Base-by-base conservation (phyloP, 345 rosid genomes). In the Rhodomyrtus tomentosa region DNA sequence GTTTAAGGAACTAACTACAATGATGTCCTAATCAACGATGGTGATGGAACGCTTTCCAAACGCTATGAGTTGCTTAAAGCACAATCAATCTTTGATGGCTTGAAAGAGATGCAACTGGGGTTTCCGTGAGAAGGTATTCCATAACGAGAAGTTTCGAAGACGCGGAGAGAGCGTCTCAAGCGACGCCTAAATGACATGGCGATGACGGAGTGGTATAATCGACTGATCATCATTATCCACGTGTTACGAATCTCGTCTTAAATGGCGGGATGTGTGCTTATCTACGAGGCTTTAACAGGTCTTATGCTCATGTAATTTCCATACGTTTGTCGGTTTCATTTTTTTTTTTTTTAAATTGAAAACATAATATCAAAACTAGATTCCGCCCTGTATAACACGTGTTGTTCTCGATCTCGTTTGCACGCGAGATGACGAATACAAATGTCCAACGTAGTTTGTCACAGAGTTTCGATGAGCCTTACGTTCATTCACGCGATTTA, bases 401-500 rank as follows among this genome's bases (percentile, higher is more conserved):
- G 38, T 7, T 3, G 74, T 29, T 62, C 42, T 62, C 5, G 10
- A 2, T 68, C 13, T 4, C 3, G 12, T 62, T 62, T 29, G 3
- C 76, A 16, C 10, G 5, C 8, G 76, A 62, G 12, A 36, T 1
- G 76, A 32, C 4, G 27, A 10, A 29, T 32, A 32, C 32, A 32
- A 8, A 40, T 32, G 32, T 62, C 38, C 42, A 12, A 4, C 3
- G 8, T 20, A 20, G 6, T 32, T 32, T 62, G 18, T 16, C 18
- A 14, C 5, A 1, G 21, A 10, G 1, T 62, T 18, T 10, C 42
- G 9, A 62, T 18, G 3, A 9, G 8, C 24, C 24, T 16, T 16
- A 36, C 0, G 8, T 32, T 7, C 21, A 18, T 32, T 7, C 21
- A 20, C 2, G 9, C 0, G 24, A 1, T 32, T 2, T 0, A 4